Conservation (phyloP, 1,284 basidiomycete genomes). For the Trametes hirsuta region DNA sequence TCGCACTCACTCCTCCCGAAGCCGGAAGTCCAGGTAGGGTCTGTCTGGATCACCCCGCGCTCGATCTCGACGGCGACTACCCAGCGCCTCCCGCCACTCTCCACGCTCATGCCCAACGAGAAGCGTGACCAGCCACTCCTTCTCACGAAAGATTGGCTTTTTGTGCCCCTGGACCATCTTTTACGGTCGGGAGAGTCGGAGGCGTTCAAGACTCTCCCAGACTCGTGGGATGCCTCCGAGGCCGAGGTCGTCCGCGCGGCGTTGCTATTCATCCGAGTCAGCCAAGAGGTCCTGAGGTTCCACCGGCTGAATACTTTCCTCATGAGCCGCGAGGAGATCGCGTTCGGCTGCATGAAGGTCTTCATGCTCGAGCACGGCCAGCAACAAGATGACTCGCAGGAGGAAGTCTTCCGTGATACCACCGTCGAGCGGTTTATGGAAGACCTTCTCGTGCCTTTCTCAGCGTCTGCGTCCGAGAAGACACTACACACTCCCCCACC, state of each 20-base stretch:
- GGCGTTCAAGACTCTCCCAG: slow-evolving; percentile 72
- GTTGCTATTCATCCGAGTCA: slow-evolving; percentile 34
- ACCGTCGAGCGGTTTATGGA: slow-evolving; percentile 63
- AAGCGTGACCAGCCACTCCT: slow-evolving; percentile 57
- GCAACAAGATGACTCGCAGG: slow-evolving; percentile 51
- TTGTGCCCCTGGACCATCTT: slow-evolving; percentile 79
- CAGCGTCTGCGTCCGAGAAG: slow-evolving; percentile 34
- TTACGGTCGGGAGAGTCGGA: slow-evolving; percentile 77
- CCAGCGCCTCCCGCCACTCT: slow-evolving; percentile 51
- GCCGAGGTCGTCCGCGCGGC: slow-evolving; percentile 72
- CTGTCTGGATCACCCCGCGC: slow-evolving; percentile 48
- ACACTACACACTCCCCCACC: slow-evolving; percentile 39
- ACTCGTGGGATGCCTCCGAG: slow-evolving; percentile 82
- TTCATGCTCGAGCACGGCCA: slow-evolving; percentile 92
- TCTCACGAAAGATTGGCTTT: slow-evolving; percentile 71
- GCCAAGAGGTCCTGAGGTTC: slow-evolving; percentile 39
- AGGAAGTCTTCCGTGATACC: slow-evolving; percentile 74
- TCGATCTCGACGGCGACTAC: slow-evolving; percentile 61
- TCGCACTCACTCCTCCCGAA: slow-evolving; percentile 43
- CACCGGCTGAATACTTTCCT: slow-evolving; percentile 46
- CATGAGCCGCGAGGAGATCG: slow-evolving; percentile 55
- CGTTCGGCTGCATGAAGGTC: slow-evolving; percentile 88
- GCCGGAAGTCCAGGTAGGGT: slow-evolving; percentile 44
- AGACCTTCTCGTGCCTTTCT: slow-evolving; percentile 60
- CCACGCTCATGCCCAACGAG: slow-evolving; percentile 25